Evolutionary conservation across 2,329 filamentous ascomycete species (phyloP).

Genomic region (Aspergillus novoparasiticus): DNA sequence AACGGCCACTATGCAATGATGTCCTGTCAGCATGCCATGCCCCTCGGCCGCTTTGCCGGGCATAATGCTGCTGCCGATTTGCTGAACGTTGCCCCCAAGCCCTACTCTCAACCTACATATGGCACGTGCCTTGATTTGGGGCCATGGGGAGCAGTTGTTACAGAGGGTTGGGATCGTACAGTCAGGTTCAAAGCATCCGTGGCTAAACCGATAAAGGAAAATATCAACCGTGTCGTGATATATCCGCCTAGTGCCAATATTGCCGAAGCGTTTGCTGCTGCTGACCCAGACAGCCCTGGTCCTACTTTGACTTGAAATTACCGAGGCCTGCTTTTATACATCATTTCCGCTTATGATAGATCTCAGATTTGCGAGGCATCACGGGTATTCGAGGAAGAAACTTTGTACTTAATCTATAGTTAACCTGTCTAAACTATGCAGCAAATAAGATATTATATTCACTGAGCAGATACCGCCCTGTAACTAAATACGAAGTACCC

Average conservation of each 20-base stretch:
- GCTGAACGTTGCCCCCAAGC: conserved; percentile 23
- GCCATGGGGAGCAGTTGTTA: conserved; percentile 24
- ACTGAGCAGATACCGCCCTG: background rate
- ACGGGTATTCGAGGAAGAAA: background rate
- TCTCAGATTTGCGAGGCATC: background rate
- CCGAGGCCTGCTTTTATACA: background rate
- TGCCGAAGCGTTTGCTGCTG: conserved; percentile 26
- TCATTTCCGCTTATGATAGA: background rate
- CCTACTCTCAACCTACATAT: conserved; percentile 37
- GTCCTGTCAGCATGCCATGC: conserved; percentile 45
- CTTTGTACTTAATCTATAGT: background rate
- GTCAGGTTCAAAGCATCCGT: conserved; percentile 28
- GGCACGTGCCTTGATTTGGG: conserved; percentile 43
- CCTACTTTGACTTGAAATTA: background rate
- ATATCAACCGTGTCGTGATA: conserved; percentile 39
- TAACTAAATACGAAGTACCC: accelerated
- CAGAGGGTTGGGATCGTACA: conserved; percentile 36
- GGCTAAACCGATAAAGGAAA: conserved; percentile 38
- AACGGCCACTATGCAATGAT: conserved; percentile 36
- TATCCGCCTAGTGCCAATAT: conserved; percentile 32
- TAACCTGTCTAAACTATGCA: background rate
- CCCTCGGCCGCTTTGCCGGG: conserved; percentile 36
- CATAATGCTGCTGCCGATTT: conserved; percentile 41
- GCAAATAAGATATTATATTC: background rate
- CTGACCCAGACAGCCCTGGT: conserved; percentile 21